Base-by-base conservation (phyloP, 2,329 filamentous ascomycete genomes). In the Venturia nashicola region DNA sequence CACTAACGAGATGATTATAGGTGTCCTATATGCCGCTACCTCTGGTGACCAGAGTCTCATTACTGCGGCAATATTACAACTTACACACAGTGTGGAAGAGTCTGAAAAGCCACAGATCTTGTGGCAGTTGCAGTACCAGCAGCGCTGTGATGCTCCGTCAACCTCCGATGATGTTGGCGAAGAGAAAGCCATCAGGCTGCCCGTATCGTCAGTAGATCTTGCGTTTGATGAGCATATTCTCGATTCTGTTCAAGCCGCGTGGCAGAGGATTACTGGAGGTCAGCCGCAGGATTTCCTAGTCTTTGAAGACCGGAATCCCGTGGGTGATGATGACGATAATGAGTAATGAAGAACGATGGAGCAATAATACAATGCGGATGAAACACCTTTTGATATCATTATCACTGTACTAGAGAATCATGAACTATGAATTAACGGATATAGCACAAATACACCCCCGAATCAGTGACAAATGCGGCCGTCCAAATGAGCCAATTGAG, bases 141-240 rank as follows among this genome's bases (percentile, higher is more conserved):
- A 84, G 63, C 69, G 72, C 5, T 67, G 69, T 12, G 62, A 71
- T 0, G 70, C 76, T 16, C 62, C 71, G 3, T 64, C 70, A 0
- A 67, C 73, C 4, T 32, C 14, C 48, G 70, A 68, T 20, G 63
- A 71, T 14, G 69, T 74, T 0, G 69, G 64, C 61, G 66, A 69
- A 14, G 67, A 74, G 8, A 67, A 70, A 32, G 71, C 85, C 20
- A 74, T 87, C 54, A 74, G 77, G 1, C 84, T 94, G 65, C 80
- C 85, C 5, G 76, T 82, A 2, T 72, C 84, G 0, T 79, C 84
- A 2, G 74, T 86, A 9, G 86, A 88, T 67, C 80, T 95, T 8
- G 82, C 88, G 0, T 89, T 96, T 67, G 84, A 91, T 69, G 93
- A 97, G 68, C 71, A 76, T 0, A 77, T 85, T 1, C 75, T 97